Conservation (phyloP, 2,329 filamentous ascomycete species). For the Phoma sp. region DNA sequence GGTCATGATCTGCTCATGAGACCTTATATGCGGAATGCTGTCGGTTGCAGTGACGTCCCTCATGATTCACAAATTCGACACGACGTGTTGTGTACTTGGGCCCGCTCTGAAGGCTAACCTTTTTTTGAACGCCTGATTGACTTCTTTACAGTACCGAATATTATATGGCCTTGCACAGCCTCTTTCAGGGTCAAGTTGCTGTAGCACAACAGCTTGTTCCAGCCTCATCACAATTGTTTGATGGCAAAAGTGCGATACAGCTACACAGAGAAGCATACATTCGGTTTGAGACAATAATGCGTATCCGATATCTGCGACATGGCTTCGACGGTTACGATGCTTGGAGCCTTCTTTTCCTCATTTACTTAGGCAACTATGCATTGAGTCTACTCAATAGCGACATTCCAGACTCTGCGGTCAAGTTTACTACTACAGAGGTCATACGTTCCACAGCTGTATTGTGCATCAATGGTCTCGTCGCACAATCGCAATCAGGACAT, state of each 20-base stretch:
- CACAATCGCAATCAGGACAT: slow-evolving; percentile 2
- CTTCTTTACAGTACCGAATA: slow-evolving; percentile 1
- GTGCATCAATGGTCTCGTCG: slow-evolving; percentile 7
- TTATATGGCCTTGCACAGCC: slow-evolving; percentile 1
- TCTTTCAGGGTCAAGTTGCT: slow-evolving; percentile 1
- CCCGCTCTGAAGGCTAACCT: too few relatives aligned
- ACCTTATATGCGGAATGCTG: too few relatives aligned
- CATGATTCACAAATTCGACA: too few relatives aligned
- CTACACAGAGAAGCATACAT: slow-evolving; percentile 3
- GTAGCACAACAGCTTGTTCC: too few relatives aligned
- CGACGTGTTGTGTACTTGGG: too few relatives aligned
- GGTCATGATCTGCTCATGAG: background rate
- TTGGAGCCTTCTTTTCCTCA: slow-evolving; percentile 5
- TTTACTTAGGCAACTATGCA: slow-evolving; percentile 11
- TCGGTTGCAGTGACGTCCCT: too few relatives aligned
- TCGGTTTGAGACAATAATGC: slow-evolving; percentile 10
- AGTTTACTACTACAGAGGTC: background rate
- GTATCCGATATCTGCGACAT: slow-evolving; percentile 5
- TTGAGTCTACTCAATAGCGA: background rate
- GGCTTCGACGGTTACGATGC: slow-evolving; percentile 9
- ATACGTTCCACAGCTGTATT: slow-evolving; percentile 3
- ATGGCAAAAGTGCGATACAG: slow-evolving; percentile 1
- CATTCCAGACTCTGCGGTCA: background rate
- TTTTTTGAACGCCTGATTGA: background rate
- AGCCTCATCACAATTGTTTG: background rate